These are phyloP conservation scores for Ustilago cynodontis DNA, from an alignment of 1,284 basidiomycete species.

Conservation along the genomic window DNA sequence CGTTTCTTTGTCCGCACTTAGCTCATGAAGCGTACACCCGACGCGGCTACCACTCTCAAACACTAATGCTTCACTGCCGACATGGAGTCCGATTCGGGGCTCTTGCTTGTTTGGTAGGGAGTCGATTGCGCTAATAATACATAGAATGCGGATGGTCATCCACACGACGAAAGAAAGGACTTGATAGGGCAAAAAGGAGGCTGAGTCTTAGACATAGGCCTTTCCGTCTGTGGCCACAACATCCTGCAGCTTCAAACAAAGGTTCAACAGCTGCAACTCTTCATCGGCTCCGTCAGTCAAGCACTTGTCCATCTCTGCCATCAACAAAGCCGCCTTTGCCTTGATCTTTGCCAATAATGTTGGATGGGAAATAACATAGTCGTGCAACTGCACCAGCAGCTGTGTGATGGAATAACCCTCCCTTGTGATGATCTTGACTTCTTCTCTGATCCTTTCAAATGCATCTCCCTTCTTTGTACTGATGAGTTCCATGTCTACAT, in stretches of 20 bases:
- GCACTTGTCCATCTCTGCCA: conserved; percentile 96
- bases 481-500: conserved; percentile 74
- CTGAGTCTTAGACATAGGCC: conserved; percentile 32
- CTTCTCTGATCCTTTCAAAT: conserved; percentile 80
- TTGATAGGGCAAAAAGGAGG: neutral
- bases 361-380: conserved; percentile 85
- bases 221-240: conserved; percentile 44
- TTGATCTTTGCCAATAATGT: conserved; percentile 85
- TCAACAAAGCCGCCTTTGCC: conserved; percentile 82
- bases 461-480: conserved; percentile 65
- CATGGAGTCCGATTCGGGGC: no score
- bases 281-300: conserved; percentile 98
- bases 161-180: neutral
- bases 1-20: conserved; percentile 21
- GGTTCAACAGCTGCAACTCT: conserved; percentile 91
- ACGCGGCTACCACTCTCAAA: neutral
- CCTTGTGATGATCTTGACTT: conserved; percentile 81
- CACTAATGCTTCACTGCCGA: no score
- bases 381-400: conserved; percentile 91
- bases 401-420: conserved; percentile 95
- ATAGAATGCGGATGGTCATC: neutral
- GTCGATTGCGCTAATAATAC: conserved; percentile 23
- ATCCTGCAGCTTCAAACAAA: conserved; percentile 78
- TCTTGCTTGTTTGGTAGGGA: neutral
- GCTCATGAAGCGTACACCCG: neutral